Evolutionary conservation across 768 basidiomycete species (phyloP), one percentile per base, ranked within the genome.

Genomic region (Mycena indigotica): DNA sequence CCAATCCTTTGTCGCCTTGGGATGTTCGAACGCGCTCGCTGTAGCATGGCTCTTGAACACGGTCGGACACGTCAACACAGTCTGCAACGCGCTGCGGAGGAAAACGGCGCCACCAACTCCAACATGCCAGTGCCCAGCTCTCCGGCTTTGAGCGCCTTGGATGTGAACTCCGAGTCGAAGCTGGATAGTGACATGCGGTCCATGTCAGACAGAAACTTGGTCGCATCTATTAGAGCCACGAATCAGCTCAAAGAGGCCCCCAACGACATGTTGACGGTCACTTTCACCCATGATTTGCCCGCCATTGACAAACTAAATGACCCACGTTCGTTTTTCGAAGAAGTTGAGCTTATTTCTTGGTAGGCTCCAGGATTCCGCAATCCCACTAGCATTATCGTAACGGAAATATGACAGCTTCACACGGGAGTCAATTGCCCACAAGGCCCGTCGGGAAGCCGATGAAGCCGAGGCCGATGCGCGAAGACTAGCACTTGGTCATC

Each of bases 201-300:
- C 10, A 35, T 8, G 32, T n/a, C n/a, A n/a, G n/a, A n/a, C n/a
- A 35, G 32, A 8, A 17, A 17, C 17, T 35, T 35, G 32, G 17
- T 8, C 10, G 17, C 32, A 8, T 8, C 10, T 17, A 35, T 17
- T 8, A 35, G 32, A 35, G 32, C 32, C 8, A 35, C 32, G 10
- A 35, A 17, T 35, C 32, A 17, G 8, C 32, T 8, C 10, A 35
- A 35, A 35, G 19, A 45, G 13, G 16, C 19, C 8, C 25, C 19
- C 15, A 17, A 29, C 3, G 25, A 21, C 5, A 48, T 55, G 45
- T 48, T 39, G 29, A 55, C 54, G 2, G 54, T 48, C 28, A 32
- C 35, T 30, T 55, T 55, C 54, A 49, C 25, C 25, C 44, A 55
- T 17, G 46, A 55, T 21, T 30, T 55, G 13, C 49, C 54, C 5